These are phyloP conservation scores for Lonicera japonica DNA, from an alignment of 129 eudicot genomes.

Conservation along the genomic window DNA sequence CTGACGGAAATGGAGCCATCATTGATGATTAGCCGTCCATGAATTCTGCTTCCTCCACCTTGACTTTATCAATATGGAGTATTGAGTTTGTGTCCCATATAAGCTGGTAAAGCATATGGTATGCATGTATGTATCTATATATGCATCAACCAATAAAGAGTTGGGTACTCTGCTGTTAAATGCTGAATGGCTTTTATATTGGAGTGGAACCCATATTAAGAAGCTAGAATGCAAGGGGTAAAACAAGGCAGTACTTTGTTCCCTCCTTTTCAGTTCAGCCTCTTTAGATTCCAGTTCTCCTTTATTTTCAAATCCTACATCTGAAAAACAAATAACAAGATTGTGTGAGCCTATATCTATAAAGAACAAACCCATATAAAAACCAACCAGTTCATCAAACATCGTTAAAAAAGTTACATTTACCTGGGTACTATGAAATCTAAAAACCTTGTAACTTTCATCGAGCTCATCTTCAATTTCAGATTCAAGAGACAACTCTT, in stretches of 20 bases:
- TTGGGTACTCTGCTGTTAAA: no score
- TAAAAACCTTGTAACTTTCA: neutral
- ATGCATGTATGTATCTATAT: no score
- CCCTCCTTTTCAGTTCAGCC: conserved; percentile 75
- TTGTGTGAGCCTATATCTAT: neutral
- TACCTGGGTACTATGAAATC: conserved; percentile 30
- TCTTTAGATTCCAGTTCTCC: conserved; percentile 84
- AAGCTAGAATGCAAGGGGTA: no score
- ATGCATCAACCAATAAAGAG: no score
- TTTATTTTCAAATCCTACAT: conserved; percentile 58
- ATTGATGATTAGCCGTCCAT: no score
- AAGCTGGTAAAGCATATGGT: no score
- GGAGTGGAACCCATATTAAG: no score
- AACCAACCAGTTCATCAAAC: neutral
- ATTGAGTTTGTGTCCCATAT: no score
- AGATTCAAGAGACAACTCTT: neutral
- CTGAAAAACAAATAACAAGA: conserved; percentile 3
- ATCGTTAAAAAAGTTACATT: neutral
- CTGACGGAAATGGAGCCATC: no score
- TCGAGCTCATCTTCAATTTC: neutral
- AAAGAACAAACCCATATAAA: neutral
- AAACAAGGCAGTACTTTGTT: conserved; percentile 48
- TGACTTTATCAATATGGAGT: no score
- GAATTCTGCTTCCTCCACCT: no score
- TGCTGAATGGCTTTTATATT: no score